Percentiles rank a stretch among this genome's conserved stretches.
Evolutionary conservation across 2,329 filamentous ascomycete genomes (phyloP).

Genomic region (Blumeria graminis): DNA sequence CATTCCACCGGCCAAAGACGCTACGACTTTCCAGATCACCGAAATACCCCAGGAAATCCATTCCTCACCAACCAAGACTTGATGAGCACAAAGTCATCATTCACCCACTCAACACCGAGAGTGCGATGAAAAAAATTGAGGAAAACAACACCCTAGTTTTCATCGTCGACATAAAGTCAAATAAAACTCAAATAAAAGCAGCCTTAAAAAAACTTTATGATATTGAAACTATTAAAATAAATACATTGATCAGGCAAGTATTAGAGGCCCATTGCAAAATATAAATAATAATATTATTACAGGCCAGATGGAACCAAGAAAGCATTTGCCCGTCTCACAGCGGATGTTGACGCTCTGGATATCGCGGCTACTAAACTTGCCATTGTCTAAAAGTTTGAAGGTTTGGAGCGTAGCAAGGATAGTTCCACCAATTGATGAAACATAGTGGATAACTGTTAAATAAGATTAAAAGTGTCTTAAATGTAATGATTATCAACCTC

Average conservation of each 20-base stretch:
- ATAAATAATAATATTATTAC: conserved; percentile 3
- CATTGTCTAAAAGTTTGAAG: conserved; percentile 52
- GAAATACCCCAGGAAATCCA: conserved; percentile 92
- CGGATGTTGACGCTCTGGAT: conserved; percentile 94
- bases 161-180: conserved; percentile 90
- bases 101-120: conserved; percentile 98
- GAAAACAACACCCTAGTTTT: conserved; percentile 99
- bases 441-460: conserved; percentile 9
- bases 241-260: conserved; percentile 84
- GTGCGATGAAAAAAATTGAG: conserved; percentile 99
- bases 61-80: conserved; percentile 71
- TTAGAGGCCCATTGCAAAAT: not conserved
- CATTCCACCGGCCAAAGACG: conserved; percentile 96
- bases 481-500: no score
- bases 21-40: conserved; percentile 71
- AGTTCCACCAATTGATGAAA: conserved; percentile 13
- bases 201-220: conserved; percentile 99
- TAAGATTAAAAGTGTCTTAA: no score
- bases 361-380: conserved; percentile 98
- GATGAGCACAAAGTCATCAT: conserved; percentile 96
- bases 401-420: conserved; percentile 16
- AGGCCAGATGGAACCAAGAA: conserved; percentile 97
- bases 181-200: conserved; percentile 99
- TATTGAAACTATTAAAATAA: conserved; percentile 95
- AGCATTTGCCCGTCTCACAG: conserved; percentile 85